phyloP scores from a whole-genome alignment of 352 stramenopile species.

The Globisporangium acanthophoron region DNA sequence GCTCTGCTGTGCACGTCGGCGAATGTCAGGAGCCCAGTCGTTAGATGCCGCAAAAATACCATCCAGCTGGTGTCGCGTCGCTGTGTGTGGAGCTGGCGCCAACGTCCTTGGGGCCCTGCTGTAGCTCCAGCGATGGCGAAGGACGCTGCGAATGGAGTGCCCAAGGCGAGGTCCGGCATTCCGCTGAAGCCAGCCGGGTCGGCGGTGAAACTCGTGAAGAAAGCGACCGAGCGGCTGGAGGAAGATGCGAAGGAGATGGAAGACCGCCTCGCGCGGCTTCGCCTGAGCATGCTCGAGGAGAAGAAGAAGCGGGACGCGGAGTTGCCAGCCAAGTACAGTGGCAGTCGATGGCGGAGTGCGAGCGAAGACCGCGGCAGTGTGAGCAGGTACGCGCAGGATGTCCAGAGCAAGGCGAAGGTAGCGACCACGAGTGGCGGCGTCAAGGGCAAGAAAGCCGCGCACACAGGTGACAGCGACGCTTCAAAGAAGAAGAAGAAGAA shows the following conservation, averaged over 20 bases:
- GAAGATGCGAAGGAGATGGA: conserved; percentile 74
- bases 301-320: conserved; percentile 54
- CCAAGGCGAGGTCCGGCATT: neutral
- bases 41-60: no score
- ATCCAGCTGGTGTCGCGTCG: no score
- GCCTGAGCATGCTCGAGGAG: conserved; percentile 56
- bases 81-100: no score
- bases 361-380: conserved; percentile 69
- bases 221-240: conserved; percentile 56
- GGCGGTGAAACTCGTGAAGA: conserved; percentile 13
- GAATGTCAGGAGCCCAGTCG: no score
- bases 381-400: conserved; percentile 60
- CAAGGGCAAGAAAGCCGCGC: neutral
- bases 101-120: no score
- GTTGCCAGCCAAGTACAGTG: conserved; percentile 50
- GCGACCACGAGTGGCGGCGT: neutral
- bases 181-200: conserved; percentile 1
- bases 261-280: conserved; percentile 46
- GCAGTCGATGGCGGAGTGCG: conserved; percentile 70
- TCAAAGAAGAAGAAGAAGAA: conserved; percentile 16
- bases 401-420: conserved; percentile 31
- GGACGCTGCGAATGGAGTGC: conserved; percentile 3
- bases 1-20: no score
- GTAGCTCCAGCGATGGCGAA: conserved; percentile 3
- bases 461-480: neutral